Percentiles rank a stretch among this genome's conserved stretches.
These are phyloP conservation scores for Lichina pygmaea DNA, from an alignment of 495 filamentous ascomycete species.

Conservation along the genomic window DNA sequence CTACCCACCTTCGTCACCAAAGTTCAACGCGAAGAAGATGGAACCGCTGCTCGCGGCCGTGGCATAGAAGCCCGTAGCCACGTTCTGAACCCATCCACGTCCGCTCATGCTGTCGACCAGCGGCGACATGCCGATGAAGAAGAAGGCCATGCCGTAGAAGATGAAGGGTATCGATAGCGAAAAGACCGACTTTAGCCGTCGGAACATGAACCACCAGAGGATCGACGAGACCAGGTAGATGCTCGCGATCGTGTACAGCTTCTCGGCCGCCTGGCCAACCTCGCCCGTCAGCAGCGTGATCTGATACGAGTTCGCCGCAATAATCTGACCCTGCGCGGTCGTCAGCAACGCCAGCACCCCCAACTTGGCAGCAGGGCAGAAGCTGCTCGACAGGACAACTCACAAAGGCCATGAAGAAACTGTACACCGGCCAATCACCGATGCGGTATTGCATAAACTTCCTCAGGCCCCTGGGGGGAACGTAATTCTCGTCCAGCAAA, in stretches of 20 bases:
- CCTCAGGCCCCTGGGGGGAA: conserved; percentile 35
- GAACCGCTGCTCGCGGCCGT: conserved; percentile 30
- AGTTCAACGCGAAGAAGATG: conserved; percentile 39
- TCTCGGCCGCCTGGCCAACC: conserved; percentile 27
- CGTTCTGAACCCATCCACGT: conserved; percentile 24
- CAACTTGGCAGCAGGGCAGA: background rate
- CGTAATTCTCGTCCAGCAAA: conserved; percentile 32
- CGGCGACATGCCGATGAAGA: conserved; percentile 36
- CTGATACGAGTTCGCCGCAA: conserved; percentile 41
- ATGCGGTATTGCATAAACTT: conserved; percentile 15
- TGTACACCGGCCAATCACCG: conserved; percentile 46
- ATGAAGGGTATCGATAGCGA: conserved; percentile 30
- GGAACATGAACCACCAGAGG: conserved; percentile 35
- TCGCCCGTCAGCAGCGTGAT: conserved; percentile 36
- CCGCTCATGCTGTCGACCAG: conserved; percentile 14
- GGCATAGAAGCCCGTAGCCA: conserved; percentile 32
- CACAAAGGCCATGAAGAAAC: conserved; percentile 34
- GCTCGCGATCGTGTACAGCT: conserved; percentile 33
- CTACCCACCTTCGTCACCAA: conserved; percentile 27
- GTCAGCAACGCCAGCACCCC: background rate
- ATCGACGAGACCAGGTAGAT: conserved; percentile 33
- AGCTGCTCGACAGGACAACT: background rate
- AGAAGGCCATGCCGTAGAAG: conserved; percentile 33
- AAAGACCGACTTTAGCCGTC: conserved; percentile 25
- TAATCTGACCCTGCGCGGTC: conserved; percentile 23